These are phyloP conservation scores for Colletotrichum sp. DNA, from an alignment of 2,329 filamentous ascomycete species.

Conservation along the genomic window DNA sequence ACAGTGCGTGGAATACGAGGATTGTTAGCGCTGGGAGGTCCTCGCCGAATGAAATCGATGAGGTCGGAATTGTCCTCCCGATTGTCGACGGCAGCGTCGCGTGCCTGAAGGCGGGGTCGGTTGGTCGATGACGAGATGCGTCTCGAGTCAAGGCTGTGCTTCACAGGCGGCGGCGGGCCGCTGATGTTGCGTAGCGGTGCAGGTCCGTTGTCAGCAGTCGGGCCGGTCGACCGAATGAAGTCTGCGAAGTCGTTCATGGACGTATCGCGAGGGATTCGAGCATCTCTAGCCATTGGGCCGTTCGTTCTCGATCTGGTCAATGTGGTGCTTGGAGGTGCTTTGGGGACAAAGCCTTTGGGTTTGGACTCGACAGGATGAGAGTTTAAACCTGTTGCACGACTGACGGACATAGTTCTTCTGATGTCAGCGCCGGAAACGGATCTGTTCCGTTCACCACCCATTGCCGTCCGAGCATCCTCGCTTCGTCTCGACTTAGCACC, in stretches of 20 bases:
- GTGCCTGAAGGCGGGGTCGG: conserved; percentile 68
- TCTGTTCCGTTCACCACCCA: conserved; percentile 37
- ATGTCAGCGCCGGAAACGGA: conserved; percentile 46
- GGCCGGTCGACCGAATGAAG: conserved; percentile 86
- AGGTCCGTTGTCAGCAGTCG: conserved; percentile 52
- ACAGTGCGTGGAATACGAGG: conserved; percentile 82
- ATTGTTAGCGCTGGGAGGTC: conserved; percentile 68
- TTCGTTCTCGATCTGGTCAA: conserved; percentile 36
- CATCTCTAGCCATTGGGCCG: conserved; percentile 67
- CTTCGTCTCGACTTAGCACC: conserved; percentile 48
- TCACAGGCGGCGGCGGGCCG: conserved; percentile 32
- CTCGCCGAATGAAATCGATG: conserved; percentile 93
- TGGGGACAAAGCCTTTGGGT: conserved; percentile 30
- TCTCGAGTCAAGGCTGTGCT: conserved; percentile 43
- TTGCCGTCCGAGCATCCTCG: conserved; percentile 47
- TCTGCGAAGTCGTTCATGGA: conserved; percentile 80
- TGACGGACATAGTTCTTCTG: conserved; percentile 36
- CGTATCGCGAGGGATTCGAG: conserved; percentile 73
- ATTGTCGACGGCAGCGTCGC: conserved; percentile 69
- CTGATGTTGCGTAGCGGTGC: conserved; percentile 39
- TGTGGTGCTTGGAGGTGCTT: conserved; percentile 33
- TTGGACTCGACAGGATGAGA: conserved; percentile 37
- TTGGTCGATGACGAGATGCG: conserved; percentile 41
- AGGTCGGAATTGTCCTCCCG: conserved; percentile 80
- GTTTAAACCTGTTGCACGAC: conserved; percentile 38